phyloP scores from a whole-genome alignment of 345 rosid species.

The Physaria fendleri region DNA sequence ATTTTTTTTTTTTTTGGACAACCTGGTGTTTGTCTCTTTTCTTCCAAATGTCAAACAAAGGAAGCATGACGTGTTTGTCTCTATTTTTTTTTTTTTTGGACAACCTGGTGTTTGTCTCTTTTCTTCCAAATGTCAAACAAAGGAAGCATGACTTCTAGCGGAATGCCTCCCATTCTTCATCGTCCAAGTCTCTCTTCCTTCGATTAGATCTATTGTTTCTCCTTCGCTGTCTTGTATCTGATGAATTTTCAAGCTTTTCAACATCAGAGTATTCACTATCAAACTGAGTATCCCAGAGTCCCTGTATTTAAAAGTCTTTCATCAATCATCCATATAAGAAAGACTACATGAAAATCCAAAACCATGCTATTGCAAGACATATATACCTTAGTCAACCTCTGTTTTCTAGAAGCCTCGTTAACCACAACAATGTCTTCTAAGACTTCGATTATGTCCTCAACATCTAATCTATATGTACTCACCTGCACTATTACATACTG shows the following conservation, averaged over 20 bases:
- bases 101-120: neutral
- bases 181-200: slow-evolving; percentile 17
- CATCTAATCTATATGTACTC: slow-evolving; percentile 69
- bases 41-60: slow-evolving; percentile 4
- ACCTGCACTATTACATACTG: slow-evolving; percentile 42
- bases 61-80: no score
- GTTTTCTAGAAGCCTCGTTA: slow-evolving; percentile 62
- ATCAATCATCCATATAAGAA: neutral
- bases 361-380: neutral
- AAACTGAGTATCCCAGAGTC: slow-evolving; percentile 59
- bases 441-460: slow-evolving; percentile 73
- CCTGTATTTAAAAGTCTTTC: slow-evolving; percentile 33
- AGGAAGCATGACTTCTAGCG: neutral
- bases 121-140: neutral
- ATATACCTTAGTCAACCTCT: slow-evolving; percentile 72
- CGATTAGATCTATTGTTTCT: slow-evolving; percentile 28
- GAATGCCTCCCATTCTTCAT: slow-evolving; percentile 21
- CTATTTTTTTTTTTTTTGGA: neutral
- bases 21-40: slow-evolving; percentile 6
- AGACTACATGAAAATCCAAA: neutral
- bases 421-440: slow-evolving; percentile 60
- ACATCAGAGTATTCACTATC: slow-evolving; percentile 40
- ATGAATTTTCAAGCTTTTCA: slow-evolving; percentile 32
- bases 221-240: slow-evolving; percentile 12
- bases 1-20: neutral